phyloP scores from a whole-genome alignment of 2,329 filamentous ascomycete species.

The Diplodia mutila region DNA sequence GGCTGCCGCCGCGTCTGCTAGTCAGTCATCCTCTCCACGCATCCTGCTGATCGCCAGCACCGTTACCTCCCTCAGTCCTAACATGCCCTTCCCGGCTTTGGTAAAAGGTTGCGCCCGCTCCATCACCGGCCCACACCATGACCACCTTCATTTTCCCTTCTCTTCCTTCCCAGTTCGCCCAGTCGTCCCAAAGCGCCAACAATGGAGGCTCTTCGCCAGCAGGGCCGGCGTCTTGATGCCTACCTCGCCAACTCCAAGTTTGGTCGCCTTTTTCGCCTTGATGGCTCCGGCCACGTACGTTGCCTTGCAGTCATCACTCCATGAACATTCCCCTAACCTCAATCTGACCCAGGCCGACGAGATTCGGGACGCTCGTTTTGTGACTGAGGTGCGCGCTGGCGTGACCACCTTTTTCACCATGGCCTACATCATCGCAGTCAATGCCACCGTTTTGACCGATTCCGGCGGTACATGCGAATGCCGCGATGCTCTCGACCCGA shows the following conservation, averaged over 20 bases:
- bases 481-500: conserved; percentile 50
- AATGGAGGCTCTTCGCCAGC: conserved; percentile 28
- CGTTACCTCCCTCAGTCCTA: too few relatives aligned
- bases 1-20: conserved; percentile 16
- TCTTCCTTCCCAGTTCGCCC: not conserved
- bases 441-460: conserved; percentile 57
- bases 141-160: not conserved
- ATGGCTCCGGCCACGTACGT: conserved; percentile 8
- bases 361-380: conserved; percentile 75
- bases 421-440: conserved; percentile 74
- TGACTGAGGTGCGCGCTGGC: conserved; percentile 81
- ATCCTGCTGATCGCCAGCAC: not conserved
- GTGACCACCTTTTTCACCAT: conserved; percentile 66
- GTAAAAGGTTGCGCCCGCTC: conserved; percentile 10
- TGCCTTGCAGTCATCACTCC: not conserved
- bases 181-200: not conserved
- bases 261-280: conserved; percentile 55
- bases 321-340: not conserved
- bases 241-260: conserved; percentile 38
- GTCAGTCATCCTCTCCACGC: conserved; percentile 7
- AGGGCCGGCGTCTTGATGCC: conserved; percentile 26
- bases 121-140: not conserved
- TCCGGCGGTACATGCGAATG: conserved; percentile 79
- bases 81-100: not conserved
- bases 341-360: conserved; percentile 60